These are phyloP conservation scores for Bassia scoparia DNA, from an alignment of 148 eudicot genomes.

Conservation along the genomic window DNA sequence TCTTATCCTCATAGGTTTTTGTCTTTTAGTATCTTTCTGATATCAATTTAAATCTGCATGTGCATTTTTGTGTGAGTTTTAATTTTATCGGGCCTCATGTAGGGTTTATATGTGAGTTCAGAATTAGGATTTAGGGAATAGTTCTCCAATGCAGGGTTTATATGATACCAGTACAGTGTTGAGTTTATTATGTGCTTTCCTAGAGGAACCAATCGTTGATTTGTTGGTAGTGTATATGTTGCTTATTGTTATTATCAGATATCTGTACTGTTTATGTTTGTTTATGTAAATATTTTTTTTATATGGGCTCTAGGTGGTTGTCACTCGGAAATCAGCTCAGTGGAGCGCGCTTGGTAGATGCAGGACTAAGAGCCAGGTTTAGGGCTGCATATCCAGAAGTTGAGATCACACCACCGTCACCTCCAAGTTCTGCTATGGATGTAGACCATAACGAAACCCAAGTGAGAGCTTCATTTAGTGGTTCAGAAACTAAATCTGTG, in stretches of 20 bases:
- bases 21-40: no score
- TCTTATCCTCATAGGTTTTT: no score
- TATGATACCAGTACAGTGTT: no score
- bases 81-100: no score
- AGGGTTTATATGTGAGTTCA: no score
- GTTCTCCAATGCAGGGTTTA: no score
- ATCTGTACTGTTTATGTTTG: neutral
- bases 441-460: slow-evolving; percentile 37
- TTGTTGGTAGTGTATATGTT: neutral
- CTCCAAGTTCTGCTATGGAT: slow-evolving; percentile 82
- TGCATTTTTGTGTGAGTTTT: no score
- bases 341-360: slow-evolving; percentile 74
- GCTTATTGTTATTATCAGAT: neutral
- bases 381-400: slow-evolving; percentile 96
- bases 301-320: slow-evolving; percentile 55
- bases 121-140: no score
- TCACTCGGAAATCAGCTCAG: slow-evolving; percentile 85
- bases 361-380: slow-evolving; percentile 87
- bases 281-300: neutral
- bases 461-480: slow-evolving; percentile 38
- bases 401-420: slow-evolving; percentile 84
- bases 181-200: no score
- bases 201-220: no score
- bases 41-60: no score
- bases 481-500: slow-evolving; percentile 37